Evolutionary conservation across 2,329 filamentous ascomycete genomes (phyloP).

Genomic region (Laburnicola sp.): DNA sequence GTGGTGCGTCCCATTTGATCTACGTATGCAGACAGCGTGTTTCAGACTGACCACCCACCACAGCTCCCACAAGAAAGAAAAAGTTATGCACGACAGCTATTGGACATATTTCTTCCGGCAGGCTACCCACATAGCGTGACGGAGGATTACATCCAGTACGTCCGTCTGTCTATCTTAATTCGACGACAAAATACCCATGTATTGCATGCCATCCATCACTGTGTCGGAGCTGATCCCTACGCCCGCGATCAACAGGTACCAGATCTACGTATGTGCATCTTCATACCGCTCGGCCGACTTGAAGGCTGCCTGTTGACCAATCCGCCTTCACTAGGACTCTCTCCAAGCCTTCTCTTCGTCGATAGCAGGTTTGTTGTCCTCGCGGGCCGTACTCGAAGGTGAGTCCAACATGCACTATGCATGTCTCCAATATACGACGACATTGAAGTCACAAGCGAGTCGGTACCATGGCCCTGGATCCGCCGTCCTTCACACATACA

Average conservation of each 20-base stretch:
- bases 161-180: slow-evolving; percentile 12
- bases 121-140: slow-evolving; percentile 90
- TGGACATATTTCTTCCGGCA: slow-evolving; percentile 80
- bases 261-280: slow-evolving; percentile 62
- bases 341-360: slow-evolving; percentile 83
- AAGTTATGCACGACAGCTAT: slow-evolving; percentile 44
- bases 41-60: neutral
- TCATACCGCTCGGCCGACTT: neutral
- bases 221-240: slow-evolving; percentile 7
- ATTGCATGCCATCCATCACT: neutral
- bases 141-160: slow-evolving; percentile 77
- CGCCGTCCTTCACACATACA: slow-evolving; percentile 6
- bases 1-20: slow-evolving; percentile 39
- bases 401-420: slow-evolving; percentile 11
- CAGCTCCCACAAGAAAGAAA: slow-evolving; percentile 24
- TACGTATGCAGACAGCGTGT: neutral
- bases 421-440: slow-evolving; percentile 7
- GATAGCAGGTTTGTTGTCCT: slow-evolving; percentile 78
- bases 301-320: neutral
- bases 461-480: slow-evolving; percentile 11
- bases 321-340: slow-evolving; percentile 60
- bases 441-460: slow-evolving; percentile 15
- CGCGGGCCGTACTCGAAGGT: slow-evolving; percentile 78
- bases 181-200: slow-evolving; percentile 4
- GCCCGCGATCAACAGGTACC: slow-evolving; percentile 55